Percentiles rank a stretch among this genome's conserved stretches.
Conservation (phyloP, 75 land plant genomes). For the Cryptomeria japonica region DNA sequence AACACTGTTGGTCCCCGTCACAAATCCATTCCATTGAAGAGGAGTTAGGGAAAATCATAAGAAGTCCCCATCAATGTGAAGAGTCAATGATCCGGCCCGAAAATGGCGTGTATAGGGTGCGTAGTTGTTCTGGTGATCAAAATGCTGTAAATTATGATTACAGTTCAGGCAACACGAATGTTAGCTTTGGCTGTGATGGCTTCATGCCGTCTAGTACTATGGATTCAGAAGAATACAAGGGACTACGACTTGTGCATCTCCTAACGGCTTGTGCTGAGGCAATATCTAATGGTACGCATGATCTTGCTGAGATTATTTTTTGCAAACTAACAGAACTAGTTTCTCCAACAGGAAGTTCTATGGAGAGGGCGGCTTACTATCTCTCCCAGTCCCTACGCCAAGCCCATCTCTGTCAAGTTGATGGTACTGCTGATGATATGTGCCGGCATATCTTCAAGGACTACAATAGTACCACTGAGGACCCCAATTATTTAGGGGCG, state of each 20-base stretch:
- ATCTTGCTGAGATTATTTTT: slow-evolving; percentile 58
- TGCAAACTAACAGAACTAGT: slow-evolving; percentile 66
- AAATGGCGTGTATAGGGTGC: no score
- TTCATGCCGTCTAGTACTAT: no score
- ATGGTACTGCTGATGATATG: no score
- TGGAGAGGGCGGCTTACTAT: slow-evolving; percentile 59
- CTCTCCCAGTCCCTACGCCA: slow-evolving; percentile 46
- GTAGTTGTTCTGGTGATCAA: no score
- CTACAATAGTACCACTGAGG: background rate
- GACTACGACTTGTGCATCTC: slow-evolving; percentile 46
- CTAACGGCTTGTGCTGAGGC: slow-evolving; percentile 37
- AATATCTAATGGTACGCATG: slow-evolving; percentile 30
- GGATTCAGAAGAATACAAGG: slow-evolving; percentile 17
- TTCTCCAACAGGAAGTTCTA: slow-evolving; percentile 31
- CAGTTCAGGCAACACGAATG: no score
- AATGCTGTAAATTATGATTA: no score
- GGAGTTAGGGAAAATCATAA: no score
- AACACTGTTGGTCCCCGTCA: no score
- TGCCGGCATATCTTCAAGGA: background rate
- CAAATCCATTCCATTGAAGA: no score
- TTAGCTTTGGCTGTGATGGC: no score
- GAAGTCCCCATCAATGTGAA: no score
- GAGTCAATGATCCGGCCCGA: no score
- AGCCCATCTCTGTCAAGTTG: background rate
- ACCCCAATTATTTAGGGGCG: slow-evolving; percentile 32